Evolutionary conservation across 495 filamentous ascomycete species (phyloP).

Genomic region (Friedmanniomyces endolithicus): DNA sequence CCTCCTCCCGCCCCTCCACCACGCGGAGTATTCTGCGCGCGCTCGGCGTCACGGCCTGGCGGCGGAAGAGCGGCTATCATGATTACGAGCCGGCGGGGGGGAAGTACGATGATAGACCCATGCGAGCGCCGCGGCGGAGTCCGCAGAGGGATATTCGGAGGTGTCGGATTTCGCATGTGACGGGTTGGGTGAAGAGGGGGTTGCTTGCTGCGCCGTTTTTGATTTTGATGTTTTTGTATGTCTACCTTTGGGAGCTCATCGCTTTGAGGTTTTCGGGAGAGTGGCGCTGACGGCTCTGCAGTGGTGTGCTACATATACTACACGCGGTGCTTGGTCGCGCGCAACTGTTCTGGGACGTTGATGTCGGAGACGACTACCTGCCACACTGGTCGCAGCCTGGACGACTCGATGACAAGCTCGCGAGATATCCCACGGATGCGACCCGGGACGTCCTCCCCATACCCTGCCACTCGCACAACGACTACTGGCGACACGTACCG

Average conservation of each 20-base stretch:
- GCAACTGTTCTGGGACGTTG: constrained; percentile 7
- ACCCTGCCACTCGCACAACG: constrained; percentile 73
- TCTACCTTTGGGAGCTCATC: too few species aligned
- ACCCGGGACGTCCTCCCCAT: constrained; percentile 57
- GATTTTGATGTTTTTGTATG: neutral
- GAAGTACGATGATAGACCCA: neutral
- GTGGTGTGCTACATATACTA: constrained; percentile 12
- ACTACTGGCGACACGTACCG: constrained; percentile 75
- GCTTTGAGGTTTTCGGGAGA: neutral
- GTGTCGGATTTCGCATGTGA: neutral
- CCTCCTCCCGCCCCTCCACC: neutral
- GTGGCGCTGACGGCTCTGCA: neutral
- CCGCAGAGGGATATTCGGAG: neutral
- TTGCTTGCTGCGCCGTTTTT: neutral
- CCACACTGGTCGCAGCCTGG: constrained; percentile 41
- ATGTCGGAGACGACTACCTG: constrained; percentile 28
- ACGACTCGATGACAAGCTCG: constrained; percentile 36
- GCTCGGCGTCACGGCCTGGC: neutral
- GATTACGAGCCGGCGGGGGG: neutral
- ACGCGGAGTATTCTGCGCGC: neutral
- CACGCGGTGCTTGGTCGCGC: neutral
- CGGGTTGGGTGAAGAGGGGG: neutral
- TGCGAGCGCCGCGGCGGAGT: neutral
- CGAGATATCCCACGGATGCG: constrained; percentile 64
- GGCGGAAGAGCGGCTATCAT: neutral